These are phyloP conservation scores for Whalleya microplaca DNA, from an alignment of 2,329 filamentous ascomycete species.

Conservation along the genomic window DNA sequence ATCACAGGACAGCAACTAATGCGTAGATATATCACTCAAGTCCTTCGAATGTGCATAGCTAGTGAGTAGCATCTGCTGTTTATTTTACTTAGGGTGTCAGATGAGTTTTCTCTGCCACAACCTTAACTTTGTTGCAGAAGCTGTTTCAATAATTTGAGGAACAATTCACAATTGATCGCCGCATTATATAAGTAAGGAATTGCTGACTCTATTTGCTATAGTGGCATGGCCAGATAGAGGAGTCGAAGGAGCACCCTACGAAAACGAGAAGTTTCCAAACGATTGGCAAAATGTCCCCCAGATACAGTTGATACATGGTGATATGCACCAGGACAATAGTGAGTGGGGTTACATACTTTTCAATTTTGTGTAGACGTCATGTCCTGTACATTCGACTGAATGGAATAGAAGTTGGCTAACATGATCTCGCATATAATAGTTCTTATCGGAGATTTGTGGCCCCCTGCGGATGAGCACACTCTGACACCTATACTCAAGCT, in stretches of 20 bases:
- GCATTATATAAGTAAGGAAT: background rate
- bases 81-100: background rate
- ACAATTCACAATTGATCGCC: too few species aligned
- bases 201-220: background rate
- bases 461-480: background rate
- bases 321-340: background rate
- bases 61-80: background rate
- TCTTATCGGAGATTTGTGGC: background rate
- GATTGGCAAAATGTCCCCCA: background rate
- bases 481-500: background rate
- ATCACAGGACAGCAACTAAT: background rate
- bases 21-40: background rate
- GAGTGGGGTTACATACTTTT: background rate
- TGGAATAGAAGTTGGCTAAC: background rate
- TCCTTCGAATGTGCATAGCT: background rate
- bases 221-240: background rate
- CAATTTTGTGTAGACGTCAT: background rate
- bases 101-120: too few species aligned
- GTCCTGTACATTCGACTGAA: background rate
- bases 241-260: background rate
- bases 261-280: background rate
- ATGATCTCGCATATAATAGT: background rate
- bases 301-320: background rate
- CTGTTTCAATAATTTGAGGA: too few species aligned
- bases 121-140: too few species aligned